Evolutionary conservation across 352 stramenopile species (phyloP), one percentile per base, ranked within the genome.

Genomic region (Phytophthora sojae): DNA sequence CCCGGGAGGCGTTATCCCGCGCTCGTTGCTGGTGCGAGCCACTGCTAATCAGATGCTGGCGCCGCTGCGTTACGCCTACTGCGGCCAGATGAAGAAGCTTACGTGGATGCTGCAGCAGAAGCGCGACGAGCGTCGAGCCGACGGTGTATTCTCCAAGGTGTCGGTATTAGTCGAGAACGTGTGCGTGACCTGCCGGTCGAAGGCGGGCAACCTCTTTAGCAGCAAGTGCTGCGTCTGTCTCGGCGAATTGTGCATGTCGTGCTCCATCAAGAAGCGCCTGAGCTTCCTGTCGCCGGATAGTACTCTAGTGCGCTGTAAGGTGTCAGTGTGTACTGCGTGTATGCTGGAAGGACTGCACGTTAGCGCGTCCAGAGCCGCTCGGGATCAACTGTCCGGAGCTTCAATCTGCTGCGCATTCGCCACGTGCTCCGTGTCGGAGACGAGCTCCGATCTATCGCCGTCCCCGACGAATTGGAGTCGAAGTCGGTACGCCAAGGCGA

Each of bases 61-160:
- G 12, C 65, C 73, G 15, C 56, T 73, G 19, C 66, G 71, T 29
- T 76, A 74, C 37, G 71, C 63, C 4, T 75, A 81, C 57, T 81
- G 75, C 51, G 71, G 71, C 0, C 75, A 81, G 35, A 81, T 81
- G 75, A 81, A 81, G 63, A 81, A 81, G 64, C 71, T 81, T 44
- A 73, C 61, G 61, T 81, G 73, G 73, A 76, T 73, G 49, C 49
- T 81, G 25, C 74, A 73, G 5, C 69, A 78, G 42, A 75, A 77
- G 51, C 57, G 50, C 0, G 60, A 77, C 21, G 55, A 75, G 59
- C 55, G 71, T 23, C 58, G 64, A 37, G 25, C 66, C 4, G 57
- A 23, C 44, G 45, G 29, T 4, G 49, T 35, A n/a, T 37, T 23
- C 2, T 19, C 42, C 25, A 65, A 71, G 7, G 45, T 49, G 37